These are phyloP conservation scores for Aureobasidium subglaciale DNA, from an alignment of 2,329 filamentous ascomycete genomes.

Conservation along the genomic window DNA sequence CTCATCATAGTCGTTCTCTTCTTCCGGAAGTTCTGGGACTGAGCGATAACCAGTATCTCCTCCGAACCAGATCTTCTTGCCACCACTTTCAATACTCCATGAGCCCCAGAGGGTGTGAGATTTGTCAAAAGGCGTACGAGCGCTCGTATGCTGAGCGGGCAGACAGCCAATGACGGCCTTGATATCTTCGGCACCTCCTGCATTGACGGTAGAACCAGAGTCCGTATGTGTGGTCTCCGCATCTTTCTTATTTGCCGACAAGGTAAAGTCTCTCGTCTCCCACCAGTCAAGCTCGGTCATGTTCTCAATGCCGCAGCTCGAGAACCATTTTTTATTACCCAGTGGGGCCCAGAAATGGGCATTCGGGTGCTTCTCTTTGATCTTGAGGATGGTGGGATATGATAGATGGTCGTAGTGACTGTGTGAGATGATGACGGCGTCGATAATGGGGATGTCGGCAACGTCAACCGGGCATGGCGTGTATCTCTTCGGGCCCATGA, in stretches of 20 bases:
- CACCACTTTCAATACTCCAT: slow-evolving; percentile 70
- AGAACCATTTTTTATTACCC: slow-evolving; percentile 79
- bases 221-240: slow-evolving; percentile 12
- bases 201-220: neutral
- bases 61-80: slow-evolving; percentile 76
- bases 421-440: slow-evolving; percentile 73
- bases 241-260: slow-evolving; percentile 37
- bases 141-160: slow-evolving; percentile 77
- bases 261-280: slow-evolving; percentile 69
- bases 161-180: slow-evolving; percentile 68
- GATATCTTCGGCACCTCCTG: slow-evolving; percentile 42
- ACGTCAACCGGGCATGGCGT: slow-evolving; percentile 57
- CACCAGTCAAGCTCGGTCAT: slow-evolving; percentile 95
- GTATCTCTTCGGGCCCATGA: slow-evolving; percentile 67
- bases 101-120: slow-evolving; percentile 78
- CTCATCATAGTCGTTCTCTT: slow-evolving; percentile 63
- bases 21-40: slow-evolving; percentile 58
- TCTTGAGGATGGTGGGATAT: slow-evolving; percentile 63
- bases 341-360: slow-evolving; percentile 85
- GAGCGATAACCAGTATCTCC: slow-evolving; percentile 81
- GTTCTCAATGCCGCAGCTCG: slow-evolving; percentile 59
- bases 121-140: slow-evolving; percentile 61
- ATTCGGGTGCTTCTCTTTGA: slow-evolving; percentile 64
- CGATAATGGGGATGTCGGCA: slow-evolving; percentile 35
- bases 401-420: slow-evolving; percentile 92